A percentile compares a stretch with the other conserved stretches of the same genome.
Evolutionary conservation across 2,329 filamentous ascomycete genomes (phyloP).

Genomic region (Diaporthe sp.): DNA sequence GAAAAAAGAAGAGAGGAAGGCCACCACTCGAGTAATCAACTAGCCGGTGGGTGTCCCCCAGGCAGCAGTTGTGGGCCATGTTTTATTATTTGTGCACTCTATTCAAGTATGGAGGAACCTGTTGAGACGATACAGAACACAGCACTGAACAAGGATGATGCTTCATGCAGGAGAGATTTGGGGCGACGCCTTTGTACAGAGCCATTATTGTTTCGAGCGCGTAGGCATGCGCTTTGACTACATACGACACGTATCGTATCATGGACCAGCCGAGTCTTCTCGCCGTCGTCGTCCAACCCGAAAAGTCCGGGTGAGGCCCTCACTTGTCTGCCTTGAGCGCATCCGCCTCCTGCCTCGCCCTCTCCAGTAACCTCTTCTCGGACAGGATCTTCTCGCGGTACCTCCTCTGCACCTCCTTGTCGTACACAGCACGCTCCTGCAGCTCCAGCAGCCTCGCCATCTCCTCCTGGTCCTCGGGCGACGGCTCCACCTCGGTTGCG

Average conservation of each 20-base stretch:
- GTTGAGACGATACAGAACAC: neutral
- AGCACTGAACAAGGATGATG: neutral
- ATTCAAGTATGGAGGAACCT: neutral
- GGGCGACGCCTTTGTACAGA: conserved; percentile 2
- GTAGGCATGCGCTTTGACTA: conserved; percentile 8
- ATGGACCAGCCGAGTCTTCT: neutral
- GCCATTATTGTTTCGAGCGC: conserved; percentile 18
- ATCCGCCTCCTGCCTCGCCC: conserved; percentile 67
- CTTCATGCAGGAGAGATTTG: neutral
- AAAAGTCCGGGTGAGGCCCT: neutral
- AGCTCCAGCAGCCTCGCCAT: conserved; percentile 71
- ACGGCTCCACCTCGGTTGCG: conserved; percentile 69
- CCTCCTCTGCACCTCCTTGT: conserved; percentile 67
- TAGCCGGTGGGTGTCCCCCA: neutral
- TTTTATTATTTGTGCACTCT: neutral
- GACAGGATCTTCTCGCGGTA: conserved; percentile 70
- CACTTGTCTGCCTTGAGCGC: conserved; percentile 53
- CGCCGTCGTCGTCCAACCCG: neutral
- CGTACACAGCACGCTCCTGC: conserved; percentile 63
- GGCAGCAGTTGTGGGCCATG: neutral
- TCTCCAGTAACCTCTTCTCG: conserved; percentile 71
- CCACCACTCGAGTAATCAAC: neutral
- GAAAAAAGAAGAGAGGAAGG: neutral
- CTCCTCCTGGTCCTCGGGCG: conserved; percentile 71
- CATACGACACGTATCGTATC: conserved; percentile 32